Conservation (phyloP, 1,284 basidiomycete genomes). For the Melampsora americana region DNA sequence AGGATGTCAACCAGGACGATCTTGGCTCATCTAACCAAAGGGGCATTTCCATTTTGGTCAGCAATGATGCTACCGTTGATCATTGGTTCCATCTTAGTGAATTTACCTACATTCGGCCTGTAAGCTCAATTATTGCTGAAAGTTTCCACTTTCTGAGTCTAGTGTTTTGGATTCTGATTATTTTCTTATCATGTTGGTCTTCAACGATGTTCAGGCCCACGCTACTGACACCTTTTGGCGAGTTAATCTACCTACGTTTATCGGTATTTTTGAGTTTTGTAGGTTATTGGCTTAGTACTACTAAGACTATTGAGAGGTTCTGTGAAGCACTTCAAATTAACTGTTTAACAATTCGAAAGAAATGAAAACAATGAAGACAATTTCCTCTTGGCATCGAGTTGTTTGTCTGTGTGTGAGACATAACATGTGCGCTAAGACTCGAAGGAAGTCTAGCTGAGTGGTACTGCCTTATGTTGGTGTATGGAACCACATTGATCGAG, state of each 20-base stretch:
- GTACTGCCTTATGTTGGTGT: too few relatives aligned
- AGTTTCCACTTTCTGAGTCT: neutral
- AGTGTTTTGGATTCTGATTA: too few relatives aligned
- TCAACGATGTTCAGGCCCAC: conserved; percentile 10
- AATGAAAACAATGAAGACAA: neutral
- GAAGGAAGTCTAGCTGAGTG: too few relatives aligned
- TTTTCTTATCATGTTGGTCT: neutral
- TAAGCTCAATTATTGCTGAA: conserved; percentile 1
- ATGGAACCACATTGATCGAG: too few relatives aligned
- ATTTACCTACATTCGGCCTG: conserved; percentile 31
- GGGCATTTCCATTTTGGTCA: conserved; percentile 32
- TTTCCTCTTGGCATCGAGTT: too few relatives aligned
- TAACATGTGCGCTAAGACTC: too few relatives aligned
- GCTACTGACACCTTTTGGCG: conserved; percentile 33
- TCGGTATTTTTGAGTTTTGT: conserved; percentile 27
- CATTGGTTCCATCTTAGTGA: conserved; percentile 25
- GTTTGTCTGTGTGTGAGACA: too few relatives aligned
- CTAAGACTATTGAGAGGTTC: conserved; percentile 36
- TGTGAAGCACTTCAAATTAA: conserved; percentile 34
- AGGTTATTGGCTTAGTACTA: conserved; percentile 18
- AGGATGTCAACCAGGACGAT: conserved; percentile 38
- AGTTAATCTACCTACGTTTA: conserved; percentile 34
- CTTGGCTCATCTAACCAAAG: conserved; percentile 36
- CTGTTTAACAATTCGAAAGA: conserved; percentile 33
- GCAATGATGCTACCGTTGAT: conserved; percentile 27